These are phyloP conservation scores for Macaranga tanarius DNA, from an alignment of 441 rosid species.

Conservation along the genomic window DNA sequence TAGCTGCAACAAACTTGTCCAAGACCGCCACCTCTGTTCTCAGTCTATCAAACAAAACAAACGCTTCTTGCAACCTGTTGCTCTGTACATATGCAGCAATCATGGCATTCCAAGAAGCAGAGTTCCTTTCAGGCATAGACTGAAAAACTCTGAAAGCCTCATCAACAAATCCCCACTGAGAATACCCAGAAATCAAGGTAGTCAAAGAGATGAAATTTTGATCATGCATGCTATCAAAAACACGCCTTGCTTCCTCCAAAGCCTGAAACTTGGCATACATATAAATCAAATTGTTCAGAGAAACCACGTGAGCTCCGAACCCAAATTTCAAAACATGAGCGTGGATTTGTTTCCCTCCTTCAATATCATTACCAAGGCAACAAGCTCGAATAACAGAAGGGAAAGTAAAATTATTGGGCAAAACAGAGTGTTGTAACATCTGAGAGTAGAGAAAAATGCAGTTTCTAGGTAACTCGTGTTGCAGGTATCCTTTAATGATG, in stretches of 20 bases:
- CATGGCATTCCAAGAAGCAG: slow-evolving; percentile 43
- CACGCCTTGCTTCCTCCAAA: slow-evolving; percentile 30
- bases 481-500: slow-evolving; percentile 33
- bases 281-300: slow-evolving; percentile 42
- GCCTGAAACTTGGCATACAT: slow-evolving; percentile 37
- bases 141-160: slow-evolving; percentile 36
- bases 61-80: slow-evolving; percentile 33
- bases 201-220: slow-evolving; percentile 38
- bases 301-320: slow-evolving; percentile 31
- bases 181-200: slow-evolving; percentile 38
- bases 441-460: slow-evolving; percentile 37
- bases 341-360: slow-evolving; percentile 45
- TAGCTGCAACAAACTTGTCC: slow-evolving; percentile 33
- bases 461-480: slow-evolving; percentile 16
- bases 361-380: slow-evolving; percentile 20
- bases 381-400: slow-evolving; percentile 43
- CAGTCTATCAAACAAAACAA: slow-evolving; percentile 37
- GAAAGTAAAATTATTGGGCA: slow-evolving; percentile 43
- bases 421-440: slow-evolving; percentile 34
- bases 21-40: slow-evolving; percentile 25
- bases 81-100: slow-evolving; percentile 32
- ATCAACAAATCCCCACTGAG: slow-evolving; percentile 27
- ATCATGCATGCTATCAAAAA: slow-evolving; percentile 31
- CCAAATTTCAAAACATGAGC: slow-evolving; percentile 49
- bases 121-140: slow-evolving; percentile 32